Conservation (phyloP, 495 filamentous ascomycete species). For the Coniosporium apollinis region DNA sequence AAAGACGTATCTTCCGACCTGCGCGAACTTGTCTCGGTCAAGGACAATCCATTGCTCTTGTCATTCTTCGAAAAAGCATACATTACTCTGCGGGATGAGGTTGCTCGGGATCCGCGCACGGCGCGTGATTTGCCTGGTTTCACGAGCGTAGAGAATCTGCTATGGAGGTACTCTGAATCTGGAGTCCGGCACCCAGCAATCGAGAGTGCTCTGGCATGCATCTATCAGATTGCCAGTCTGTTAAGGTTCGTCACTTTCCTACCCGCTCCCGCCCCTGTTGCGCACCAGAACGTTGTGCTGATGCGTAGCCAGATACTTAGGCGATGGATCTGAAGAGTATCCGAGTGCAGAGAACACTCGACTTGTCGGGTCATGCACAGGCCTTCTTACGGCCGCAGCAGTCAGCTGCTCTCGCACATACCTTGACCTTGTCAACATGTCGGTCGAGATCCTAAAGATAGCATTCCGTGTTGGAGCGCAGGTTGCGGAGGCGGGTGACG, state of each 20-base stretch:
- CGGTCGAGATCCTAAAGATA: slow-evolving; percentile 9
- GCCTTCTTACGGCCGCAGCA: slow-evolving; percentile 11
- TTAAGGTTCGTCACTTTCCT: neutral
- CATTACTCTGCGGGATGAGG: neutral
- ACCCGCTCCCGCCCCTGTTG: too few species aligned
- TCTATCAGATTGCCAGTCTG: neutral
- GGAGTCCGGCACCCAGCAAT: neutral
- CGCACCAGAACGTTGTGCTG: neutral
- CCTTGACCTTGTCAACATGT: slow-evolving; percentile 9
- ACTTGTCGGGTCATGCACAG: slow-evolving; percentile 2
- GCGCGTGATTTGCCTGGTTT: neutral
- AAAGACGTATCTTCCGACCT: neutral
- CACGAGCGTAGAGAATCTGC: neutral
- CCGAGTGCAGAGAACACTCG: neutral
- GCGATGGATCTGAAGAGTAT: neutral
- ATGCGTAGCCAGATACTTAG: neutral
- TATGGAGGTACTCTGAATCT: neutral
- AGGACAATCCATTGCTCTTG: neutral
- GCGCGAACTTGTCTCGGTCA: neutral
- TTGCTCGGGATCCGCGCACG: neutral
- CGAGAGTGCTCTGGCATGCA: neutral
- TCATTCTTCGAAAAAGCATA: neutral
- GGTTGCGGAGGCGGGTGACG: slow-evolving; percentile 5
- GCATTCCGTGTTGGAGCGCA: slow-evolving; percentile 11
- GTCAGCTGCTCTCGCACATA: slow-evolving; percentile 5